phyloP scores from a whole-genome alignment of 1,284 basidiomycete genomes.

The Termitomyces sp. region DNA sequence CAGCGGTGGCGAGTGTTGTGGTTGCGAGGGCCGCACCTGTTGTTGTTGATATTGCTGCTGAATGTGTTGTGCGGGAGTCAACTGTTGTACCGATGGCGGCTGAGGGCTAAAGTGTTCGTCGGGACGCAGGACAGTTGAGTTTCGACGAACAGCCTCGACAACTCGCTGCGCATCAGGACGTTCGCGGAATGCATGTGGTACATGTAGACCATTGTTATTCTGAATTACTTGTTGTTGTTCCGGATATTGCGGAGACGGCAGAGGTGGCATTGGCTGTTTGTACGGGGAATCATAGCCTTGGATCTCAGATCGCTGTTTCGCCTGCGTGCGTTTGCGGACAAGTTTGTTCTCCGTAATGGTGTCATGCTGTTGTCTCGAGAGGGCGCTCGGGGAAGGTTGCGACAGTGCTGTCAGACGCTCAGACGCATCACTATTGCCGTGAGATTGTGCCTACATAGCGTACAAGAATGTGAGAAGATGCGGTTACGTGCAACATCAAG shows the following conservation, averaged over 20 bases:
- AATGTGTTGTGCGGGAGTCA: slow-evolving; percentile 16
- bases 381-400: slow-evolving; percentile 48
- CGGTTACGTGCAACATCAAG: not conserved
- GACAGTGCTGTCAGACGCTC: slow-evolving; percentile 71
- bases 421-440: slow-evolving; percentile 77
- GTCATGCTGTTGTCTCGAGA: slow-evolving; percentile 81
- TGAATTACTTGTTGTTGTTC: slow-evolving; percentile 6
- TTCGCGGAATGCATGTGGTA: slow-evolving; percentile 6
- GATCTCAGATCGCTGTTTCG: slow-evolving; percentile 64
- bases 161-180: slow-evolving; percentile 20
- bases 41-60: slow-evolving; percentile 15
- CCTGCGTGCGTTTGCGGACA: slow-evolving; percentile 79
- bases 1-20: slow-evolving; percentile 9
- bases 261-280: slow-evolving; percentile 7
- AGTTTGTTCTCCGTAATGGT: slow-evolving; percentile 74
- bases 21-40: slow-evolving; percentile 3
- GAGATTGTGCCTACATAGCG: slow-evolving; percentile 55
- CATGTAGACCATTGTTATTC: not conserved
- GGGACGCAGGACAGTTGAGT: slow-evolving; percentile 24
- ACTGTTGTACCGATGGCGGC: slow-evolving; percentile 5
- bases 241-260: slow-evolving; percentile 14
- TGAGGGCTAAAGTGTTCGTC: slow-evolving; percentile 2
- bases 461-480: not conserved
- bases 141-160: slow-evolving; percentile 37
- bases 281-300: slow-evolving; percentile 4